Evolutionary conservation across 2,329 filamentous ascomycete species (phyloP).

Genomic region (Botrytis medusae): DNA sequence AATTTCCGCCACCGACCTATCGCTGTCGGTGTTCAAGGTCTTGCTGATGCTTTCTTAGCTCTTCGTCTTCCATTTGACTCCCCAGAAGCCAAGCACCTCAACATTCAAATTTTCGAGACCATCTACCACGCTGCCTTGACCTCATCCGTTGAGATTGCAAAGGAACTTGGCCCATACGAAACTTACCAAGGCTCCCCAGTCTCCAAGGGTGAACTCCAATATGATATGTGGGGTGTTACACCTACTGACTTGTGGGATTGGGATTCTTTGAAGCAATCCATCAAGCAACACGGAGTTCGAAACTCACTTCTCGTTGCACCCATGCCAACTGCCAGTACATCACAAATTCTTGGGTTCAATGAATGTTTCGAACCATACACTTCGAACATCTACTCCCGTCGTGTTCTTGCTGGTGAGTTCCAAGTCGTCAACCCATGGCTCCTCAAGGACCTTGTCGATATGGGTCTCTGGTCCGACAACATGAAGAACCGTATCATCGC

Average conservation of each 20-base stretch:
- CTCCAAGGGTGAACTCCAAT: constrained; percentile 94
- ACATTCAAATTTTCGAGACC: constrained; percentile 98
- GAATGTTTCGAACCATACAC: constrained; percentile 99
- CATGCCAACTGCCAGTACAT: constrained; percentile 97
- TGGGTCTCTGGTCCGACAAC: constrained; percentile 97
- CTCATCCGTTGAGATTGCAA: constrained; percentile 82
- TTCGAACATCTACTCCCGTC: constrained; percentile 98
- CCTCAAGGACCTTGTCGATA: constrained; percentile 95
- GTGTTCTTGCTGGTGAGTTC: constrained; percentile 97
- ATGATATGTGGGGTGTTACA: constrained; percentile 97
- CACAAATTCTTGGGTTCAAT: constrained; percentile 97
- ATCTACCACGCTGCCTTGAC: constrained; percentile 97
- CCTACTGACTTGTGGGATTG: constrained; percentile 97
- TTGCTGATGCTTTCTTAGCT: constrained; percentile 96
- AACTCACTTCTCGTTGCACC: constrained; percentile 95
- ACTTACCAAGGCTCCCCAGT: constrained; percentile 92
- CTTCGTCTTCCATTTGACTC: constrained; percentile 97
- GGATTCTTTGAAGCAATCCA: constrained; percentile 82
- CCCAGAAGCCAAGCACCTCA: constrained; percentile 86
- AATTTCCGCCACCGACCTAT: constrained; percentile 97
- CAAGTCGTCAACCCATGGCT: constrained; percentile 99
- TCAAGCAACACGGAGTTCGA: constrained; percentile 88
- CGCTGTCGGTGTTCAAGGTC: constrained; percentile 93
- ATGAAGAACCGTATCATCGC: constrained; percentile 99
- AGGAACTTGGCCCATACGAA: constrained; percentile 79